Percentiles rank a stretch among this genome's conserved stretches.
These are phyloP conservation scores for Botrytis medusae DNA, from an alignment of 2,329 filamentous ascomycete species.

Conservation along the genomic window DNA sequence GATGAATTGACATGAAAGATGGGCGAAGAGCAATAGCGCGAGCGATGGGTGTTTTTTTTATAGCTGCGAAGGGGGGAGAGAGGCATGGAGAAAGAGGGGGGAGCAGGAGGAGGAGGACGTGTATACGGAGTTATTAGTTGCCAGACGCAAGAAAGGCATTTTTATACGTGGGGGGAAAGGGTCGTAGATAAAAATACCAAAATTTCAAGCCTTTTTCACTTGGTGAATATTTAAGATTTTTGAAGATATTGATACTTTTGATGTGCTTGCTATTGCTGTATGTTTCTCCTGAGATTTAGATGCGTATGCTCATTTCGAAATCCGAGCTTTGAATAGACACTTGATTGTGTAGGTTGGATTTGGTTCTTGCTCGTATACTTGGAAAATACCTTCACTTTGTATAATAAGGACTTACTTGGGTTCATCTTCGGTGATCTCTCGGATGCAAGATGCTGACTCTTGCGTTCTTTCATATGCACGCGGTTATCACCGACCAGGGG, in stretches of 20 bases:
- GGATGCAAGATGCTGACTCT: neutral
- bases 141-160: neutral
- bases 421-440: neutral
- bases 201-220: neutral
- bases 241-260: neutral
- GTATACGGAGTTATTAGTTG: slow-evolving; percentile 23
- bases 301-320: neutral
- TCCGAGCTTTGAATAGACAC: neutral
- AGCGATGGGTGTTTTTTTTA: neutral
- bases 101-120: slow-evolving; percentile 20
- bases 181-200: slow-evolving; percentile 27
- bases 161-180: slow-evolving; percentile 23
- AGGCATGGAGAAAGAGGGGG: neutral
- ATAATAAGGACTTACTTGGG: neutral
- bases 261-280: neutral
- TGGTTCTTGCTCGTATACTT: neutral
- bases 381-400: neutral
- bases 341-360: neutral
- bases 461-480: neutral
- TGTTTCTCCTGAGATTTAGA: neutral
- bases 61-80: neutral
- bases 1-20: neutral
- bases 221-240: neutral
- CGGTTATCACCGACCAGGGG: neutral
- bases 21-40: neutral